phyloP scores from a whole-genome alignment of 257 asterid species.

The Solanum virginianum region DNA sequence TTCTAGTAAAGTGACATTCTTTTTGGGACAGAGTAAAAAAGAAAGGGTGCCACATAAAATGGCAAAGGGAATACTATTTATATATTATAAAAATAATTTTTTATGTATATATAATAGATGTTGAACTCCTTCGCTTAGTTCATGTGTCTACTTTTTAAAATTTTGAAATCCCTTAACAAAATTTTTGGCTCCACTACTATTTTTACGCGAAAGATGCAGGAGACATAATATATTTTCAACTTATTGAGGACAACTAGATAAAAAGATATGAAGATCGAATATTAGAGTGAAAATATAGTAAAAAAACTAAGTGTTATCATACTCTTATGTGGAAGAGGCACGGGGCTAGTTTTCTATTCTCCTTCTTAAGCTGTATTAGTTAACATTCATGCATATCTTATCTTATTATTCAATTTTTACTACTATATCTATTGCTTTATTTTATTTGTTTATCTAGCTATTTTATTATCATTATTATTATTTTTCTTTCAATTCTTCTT shows the following conservation, averaged over 20 bases:
- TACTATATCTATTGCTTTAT: neutral
- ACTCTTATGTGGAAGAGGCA: neutral
- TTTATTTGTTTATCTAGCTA: no score
- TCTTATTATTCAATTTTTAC: neutral
- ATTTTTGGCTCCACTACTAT: no score
- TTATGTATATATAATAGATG: no score
- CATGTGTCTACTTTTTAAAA: no score
- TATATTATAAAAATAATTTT: no score
- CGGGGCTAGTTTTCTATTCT: neutral
- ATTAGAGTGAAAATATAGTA: neutral
- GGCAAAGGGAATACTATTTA: no score
- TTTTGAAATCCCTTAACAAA: no score
- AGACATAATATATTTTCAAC: neutral
- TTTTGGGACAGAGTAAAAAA: no score
- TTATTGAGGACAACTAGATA: neutral
- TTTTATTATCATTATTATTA: neutral
- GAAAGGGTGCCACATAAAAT: no score
- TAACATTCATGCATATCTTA: neutral
- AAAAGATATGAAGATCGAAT: neutral
- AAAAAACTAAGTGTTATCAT: accelerated
- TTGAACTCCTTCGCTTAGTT: no score
- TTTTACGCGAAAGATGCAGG: no score
- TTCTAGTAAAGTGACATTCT: no score
- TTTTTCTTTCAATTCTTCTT: neutral
- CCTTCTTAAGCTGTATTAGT: neutral